phyloP scores from a whole-genome alignment of 306 rosid species.

The Prunus mongolica region DNA sequence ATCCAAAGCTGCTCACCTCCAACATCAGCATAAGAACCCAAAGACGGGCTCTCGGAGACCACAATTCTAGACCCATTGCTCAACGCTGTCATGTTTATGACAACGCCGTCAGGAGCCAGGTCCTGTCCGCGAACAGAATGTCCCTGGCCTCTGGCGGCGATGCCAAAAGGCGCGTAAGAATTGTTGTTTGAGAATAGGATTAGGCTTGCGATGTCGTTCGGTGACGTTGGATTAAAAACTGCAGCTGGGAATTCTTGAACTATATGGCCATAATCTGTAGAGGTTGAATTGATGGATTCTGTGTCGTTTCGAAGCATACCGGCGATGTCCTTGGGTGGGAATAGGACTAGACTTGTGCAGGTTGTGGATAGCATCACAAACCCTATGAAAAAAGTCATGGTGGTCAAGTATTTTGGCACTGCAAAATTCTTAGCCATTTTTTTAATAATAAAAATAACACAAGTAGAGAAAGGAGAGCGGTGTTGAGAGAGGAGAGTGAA shows the following conservation, averaged over 20 bases:
- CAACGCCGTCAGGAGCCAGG: constrained; percentile 60
- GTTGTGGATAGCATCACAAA: background rate
- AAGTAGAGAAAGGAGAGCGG: background rate
- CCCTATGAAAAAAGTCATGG: background rate
- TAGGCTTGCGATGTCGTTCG: constrained; percentile 36
- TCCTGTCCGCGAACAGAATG: constrained; percentile 84
- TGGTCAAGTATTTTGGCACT: background rate
- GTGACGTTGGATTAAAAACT: constrained; percentile 45
- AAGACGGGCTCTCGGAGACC: constrained; percentile 10
- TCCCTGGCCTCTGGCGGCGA: constrained; percentile 71
- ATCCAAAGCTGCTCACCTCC: constrained; percentile 84
- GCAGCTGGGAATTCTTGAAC: constrained; percentile 35
- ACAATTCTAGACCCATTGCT: constrained; percentile 29
- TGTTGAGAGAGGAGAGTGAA: background rate
- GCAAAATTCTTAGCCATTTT: background rate
- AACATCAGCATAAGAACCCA: constrained; percentile 57
- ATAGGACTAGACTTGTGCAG: background rate
- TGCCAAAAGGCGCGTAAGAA: background rate
- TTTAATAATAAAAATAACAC: background rate
- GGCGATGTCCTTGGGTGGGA: constrained; percentile 30
- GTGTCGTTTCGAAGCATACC: constrained; percentile 44
- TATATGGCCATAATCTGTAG: constrained; percentile 68
- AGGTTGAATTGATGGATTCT: constrained; percentile 31
- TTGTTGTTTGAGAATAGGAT: constrained; percentile 36
- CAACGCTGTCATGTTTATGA: constrained; percentile 64